Percentiles rank a stretch among this genome's conserved stretches.
Evolutionary conservation across 2,329 filamentous ascomycete genomes (phyloP).

Genomic region (Pseudocercospora musae): DNA sequence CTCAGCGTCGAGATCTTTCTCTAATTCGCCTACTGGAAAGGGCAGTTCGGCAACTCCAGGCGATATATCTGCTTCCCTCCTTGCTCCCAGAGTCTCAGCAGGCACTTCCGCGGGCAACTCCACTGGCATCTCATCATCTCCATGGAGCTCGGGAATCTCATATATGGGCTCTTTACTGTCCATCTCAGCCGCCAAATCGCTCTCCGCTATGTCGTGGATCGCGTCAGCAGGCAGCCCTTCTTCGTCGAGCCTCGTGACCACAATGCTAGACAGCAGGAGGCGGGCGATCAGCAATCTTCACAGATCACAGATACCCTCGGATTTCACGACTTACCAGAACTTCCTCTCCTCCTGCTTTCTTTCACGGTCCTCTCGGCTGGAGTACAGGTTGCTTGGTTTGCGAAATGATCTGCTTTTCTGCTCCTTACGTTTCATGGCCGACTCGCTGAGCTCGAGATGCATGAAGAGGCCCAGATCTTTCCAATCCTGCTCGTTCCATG

Average conservation of each 20-base stretch:
- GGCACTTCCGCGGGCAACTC: constrained; percentile 3
- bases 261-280: neutral
- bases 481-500: constrained; percentile 16
- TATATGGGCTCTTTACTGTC: constrained; percentile 4
- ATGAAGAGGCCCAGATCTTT: constrained; percentile 11
- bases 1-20: neutral
- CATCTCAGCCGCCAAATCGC: neutral
- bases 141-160: constrained; percentile 10
- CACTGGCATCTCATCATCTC: constrained; percentile 4
- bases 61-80: neutral
- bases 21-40: neutral
- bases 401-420: constrained; percentile 10
- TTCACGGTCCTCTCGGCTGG: constrained; percentile 7
- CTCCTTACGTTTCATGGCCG: constrained; percentile 13
- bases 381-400: constrained; percentile 10
- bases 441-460: constrained; percentile 12
- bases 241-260: constrained; percentile 7
- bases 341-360: constrained; percentile 14
- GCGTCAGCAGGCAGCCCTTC: constrained; percentile 6
- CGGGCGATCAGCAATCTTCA: too few species aligned
- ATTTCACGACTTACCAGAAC: neutral
- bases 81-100: neutral
- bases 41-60: neutral
- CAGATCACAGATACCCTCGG: too few species aligned
- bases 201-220: neutral